Evolutionary conservation across 2,329 filamentous ascomycete species (phyloP).

Genomic region (Chalaropsis ovoidea): DNA sequence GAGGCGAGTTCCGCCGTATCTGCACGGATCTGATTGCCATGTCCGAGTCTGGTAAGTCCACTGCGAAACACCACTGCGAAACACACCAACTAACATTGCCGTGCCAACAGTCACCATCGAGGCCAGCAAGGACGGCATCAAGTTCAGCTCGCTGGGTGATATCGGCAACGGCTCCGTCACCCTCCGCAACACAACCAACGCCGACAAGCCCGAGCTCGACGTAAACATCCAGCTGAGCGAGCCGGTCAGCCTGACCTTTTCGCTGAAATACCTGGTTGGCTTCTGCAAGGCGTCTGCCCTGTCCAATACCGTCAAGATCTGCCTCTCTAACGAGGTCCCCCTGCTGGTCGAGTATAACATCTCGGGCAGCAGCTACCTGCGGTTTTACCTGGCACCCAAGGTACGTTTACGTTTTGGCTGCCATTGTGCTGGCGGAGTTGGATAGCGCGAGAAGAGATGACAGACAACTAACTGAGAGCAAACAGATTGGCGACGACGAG

Average conservation of each 20-base stretch:
- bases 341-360: constrained; percentile 87
- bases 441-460: neutral
- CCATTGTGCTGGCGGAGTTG: neutral
- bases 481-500: constrained; percentile 31
- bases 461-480: neutral
- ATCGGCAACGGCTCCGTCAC: constrained; percentile 94
- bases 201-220: constrained; percentile 79
- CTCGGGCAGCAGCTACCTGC: constrained; percentile 72
- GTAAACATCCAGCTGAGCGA: constrained; percentile 86
- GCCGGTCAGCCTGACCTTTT: constrained; percentile 90
- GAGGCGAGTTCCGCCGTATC: constrained; percentile 84
- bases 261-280: constrained; percentile 98
- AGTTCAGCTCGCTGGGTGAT: constrained; percentile 86
- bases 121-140: constrained; percentile 92
- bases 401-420: constrained; percentile 52
- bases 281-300: constrained; percentile 96
- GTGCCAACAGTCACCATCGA: constrained; percentile 69
- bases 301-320: constrained; percentile 75
- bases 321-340: constrained; percentile 90
- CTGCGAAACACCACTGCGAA: neutral
- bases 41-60: constrained; percentile 77
- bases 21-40: constrained; percentile 83
- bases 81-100: constrained; percentile 23
- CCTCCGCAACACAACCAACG: constrained; percentile 74
- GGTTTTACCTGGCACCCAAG: constrained; percentile 98